Percentiles rank a stretch among this genome's conserved stretches.
These are phyloP conservation scores for Candida ipomoeae DNA, from an alignment of 805 yeast species.

Conservation along the genomic window DNA sequence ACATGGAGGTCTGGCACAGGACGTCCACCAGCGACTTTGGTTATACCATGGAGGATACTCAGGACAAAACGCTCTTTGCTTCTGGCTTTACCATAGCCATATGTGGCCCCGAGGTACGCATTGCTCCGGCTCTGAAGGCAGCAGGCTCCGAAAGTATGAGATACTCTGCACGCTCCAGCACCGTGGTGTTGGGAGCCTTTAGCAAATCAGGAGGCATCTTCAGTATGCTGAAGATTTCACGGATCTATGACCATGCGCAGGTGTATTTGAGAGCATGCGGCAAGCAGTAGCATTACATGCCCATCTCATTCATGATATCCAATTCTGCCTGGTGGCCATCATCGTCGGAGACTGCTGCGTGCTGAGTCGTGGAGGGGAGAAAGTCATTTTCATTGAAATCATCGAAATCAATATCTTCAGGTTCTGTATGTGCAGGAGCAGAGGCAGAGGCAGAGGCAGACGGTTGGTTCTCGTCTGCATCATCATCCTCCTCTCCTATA, in stretches of 20 bases:
- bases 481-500: constrained; percentile 27
- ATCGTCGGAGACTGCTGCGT: constrained; percentile 10
- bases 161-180: constrained; percentile 42
- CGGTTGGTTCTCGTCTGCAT: constrained; percentile 25
- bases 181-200: constrained; percentile 47
- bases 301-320: constrained; percentile 36
- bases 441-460: not conserved
- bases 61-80: constrained; percentile 31
- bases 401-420: constrained; percentile 21
- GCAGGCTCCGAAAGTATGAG: not conserved
- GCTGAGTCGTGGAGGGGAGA: constrained; percentile 4
- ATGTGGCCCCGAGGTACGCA: constrained; percentile 21
- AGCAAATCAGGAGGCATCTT: constrained; percentile 21
- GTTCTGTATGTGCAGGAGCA: not conserved
- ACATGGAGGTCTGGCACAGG: constrained; percentile 37
- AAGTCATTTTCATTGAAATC: constrained; percentile 9
- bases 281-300: constrained; percentile 16
- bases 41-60: constrained; percentile 34
- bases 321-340: constrained; percentile 14
- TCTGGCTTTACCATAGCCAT: constrained; percentile 55
- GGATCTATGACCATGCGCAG: constrained; percentile 44
- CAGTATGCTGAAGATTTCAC: constrained; percentile 32
- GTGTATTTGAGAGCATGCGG: constrained; percentile 37
- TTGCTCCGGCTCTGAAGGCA: not conserved
- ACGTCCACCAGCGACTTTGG: constrained; percentile 54